phyloP scores from a whole-genome alignment of 164 flowering plant genomes.

The Annona cherimola region DNA sequence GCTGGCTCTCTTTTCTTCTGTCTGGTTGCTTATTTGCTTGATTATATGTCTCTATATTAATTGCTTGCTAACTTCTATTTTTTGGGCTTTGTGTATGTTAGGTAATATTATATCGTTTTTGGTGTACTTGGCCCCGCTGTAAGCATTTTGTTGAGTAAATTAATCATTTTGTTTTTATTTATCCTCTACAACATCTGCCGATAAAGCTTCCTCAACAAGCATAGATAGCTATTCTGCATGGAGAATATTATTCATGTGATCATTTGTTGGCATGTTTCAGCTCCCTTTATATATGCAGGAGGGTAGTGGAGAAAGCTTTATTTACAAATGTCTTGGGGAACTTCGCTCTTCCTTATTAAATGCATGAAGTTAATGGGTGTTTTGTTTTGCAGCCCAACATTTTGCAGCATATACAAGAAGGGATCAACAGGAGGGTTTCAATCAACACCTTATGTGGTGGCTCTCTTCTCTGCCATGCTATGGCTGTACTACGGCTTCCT shows the following conservation, averaged over 20 bases:
- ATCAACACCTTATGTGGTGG: slow-evolving; percentile 64
- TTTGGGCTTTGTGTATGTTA: slow-evolving; percentile 6
- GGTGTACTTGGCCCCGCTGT: slow-evolving; percentile 73
- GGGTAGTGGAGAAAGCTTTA: no score
- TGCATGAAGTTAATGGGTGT: background rate
- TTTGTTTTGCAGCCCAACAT: slow-evolving; percentile 53
- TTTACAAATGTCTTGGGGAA: no score
- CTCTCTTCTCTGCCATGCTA: slow-evolving; percentile 65
- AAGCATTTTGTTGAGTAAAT: slow-evolving; percentile 8
- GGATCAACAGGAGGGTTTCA: slow-evolving; percentile 78
- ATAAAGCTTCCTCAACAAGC: no score
- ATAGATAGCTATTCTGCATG: no score
- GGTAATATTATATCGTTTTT: slow-evolving; percentile 66
- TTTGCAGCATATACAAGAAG: slow-evolving; percentile 49
- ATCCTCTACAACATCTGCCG: no score
- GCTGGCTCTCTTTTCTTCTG: background rate
- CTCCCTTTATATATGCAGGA: no score
- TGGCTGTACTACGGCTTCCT: slow-evolving; percentile 54
- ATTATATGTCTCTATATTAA: background rate
- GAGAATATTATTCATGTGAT: no score
- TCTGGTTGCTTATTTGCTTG: background rate
- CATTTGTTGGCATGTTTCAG: no score
- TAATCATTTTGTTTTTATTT: background rate
- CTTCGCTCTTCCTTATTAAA: background rate
- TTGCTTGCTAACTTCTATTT: background rate